Percentiles rank a stretch among this genome's conserved stretches.
phyloP scores from a whole-genome alignment of 202 grass and related monocot species.

The Carex sylvatica region DNA sequence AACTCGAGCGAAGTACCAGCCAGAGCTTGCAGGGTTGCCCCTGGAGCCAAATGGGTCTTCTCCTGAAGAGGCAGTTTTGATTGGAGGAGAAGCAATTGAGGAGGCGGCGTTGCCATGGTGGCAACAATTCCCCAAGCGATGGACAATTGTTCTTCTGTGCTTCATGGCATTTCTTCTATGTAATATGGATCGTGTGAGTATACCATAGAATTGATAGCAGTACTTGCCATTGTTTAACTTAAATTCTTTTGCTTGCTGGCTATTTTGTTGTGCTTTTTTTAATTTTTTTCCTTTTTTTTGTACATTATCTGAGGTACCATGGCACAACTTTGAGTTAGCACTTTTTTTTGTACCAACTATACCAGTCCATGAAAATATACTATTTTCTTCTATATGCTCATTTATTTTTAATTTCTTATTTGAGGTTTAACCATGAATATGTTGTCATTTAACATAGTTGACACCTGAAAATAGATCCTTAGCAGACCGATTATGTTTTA shows the following conservation, averaged over 20 bases:
- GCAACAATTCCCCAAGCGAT: conserved; percentile 77
- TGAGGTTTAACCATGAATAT: neutral
- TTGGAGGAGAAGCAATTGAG: conserved; percentile 35
- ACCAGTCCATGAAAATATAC: neutral
- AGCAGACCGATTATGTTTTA: neutral
- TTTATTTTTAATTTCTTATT: neutral
- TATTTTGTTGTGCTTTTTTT: neutral
- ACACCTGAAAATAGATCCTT: neutral
- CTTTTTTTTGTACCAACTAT: neutral
- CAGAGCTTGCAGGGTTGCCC: conserved; percentile 50
- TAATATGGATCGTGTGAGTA: conserved; percentile 96
- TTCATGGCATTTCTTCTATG: conserved; percentile 90
- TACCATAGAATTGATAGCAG: neutral
- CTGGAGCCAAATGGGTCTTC: conserved; percentile 43
- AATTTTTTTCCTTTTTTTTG: too few relatives aligned
- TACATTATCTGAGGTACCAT: neutral
- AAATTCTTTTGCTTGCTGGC: neutral
- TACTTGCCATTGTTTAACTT: conserved; percentile 1
- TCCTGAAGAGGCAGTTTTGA: conserved; percentile 43
- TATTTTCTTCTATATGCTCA: neutral
- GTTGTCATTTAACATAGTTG: neutral
- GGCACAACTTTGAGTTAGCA: neutral
- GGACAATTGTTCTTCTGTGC: conserved; percentile 73
- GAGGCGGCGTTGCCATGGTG: conserved; percentile 59
- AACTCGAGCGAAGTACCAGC: conserved; percentile 55